Conservation (phyloP, 345 rosid species). For the Euphorbia peplus region DNA sequence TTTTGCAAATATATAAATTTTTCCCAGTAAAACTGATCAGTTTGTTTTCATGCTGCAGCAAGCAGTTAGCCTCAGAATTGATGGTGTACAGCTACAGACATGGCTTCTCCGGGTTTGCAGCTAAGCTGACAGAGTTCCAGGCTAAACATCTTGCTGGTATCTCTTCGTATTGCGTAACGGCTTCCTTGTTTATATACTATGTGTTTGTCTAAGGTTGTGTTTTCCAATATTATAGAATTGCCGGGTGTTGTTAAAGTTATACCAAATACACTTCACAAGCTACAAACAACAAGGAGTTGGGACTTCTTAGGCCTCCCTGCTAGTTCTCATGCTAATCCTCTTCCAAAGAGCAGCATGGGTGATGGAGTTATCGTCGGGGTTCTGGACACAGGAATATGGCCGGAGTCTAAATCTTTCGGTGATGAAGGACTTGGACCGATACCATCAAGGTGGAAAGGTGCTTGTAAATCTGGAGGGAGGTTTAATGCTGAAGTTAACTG, state of each 20-base stretch:
- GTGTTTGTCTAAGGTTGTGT: not conserved
- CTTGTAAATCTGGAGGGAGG: constrained; percentile 32
- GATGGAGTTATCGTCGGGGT: constrained; percentile 61
- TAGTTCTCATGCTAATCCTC: constrained; percentile 37
- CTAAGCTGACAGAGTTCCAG: constrained; percentile 54
- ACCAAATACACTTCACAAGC: constrained; percentile 47
- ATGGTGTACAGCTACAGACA: constrained; percentile 72
- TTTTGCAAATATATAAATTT: not conserved
- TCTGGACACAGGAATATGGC: constrained; percentile 55
- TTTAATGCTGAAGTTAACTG: constrained; percentile 35
- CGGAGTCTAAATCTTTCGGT: constrained; percentile 31
- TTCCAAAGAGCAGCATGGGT: constrained; percentile 55
- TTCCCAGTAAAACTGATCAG: not conserved
- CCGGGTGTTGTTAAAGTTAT: constrained; percentile 56
- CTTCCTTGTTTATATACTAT: not conserved
- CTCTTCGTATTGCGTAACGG: not conserved
- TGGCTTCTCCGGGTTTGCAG: constrained; percentile 79
- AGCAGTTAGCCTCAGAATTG: constrained; percentile 41
- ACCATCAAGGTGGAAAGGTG: constrained; percentile 42
- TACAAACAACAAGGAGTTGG: constrained; percentile 63
- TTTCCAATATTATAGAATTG: constrained; percentile 28
- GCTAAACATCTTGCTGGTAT: constrained; percentile 52
- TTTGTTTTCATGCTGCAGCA: constrained; percentile 42
- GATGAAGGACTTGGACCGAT: constrained; percentile 41
- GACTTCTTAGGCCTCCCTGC: constrained; percentile 56